Evolutionary conservation across 1,284 basidiomycete species (phyloP).

Genomic region (Fistulina hepatica): DNA sequence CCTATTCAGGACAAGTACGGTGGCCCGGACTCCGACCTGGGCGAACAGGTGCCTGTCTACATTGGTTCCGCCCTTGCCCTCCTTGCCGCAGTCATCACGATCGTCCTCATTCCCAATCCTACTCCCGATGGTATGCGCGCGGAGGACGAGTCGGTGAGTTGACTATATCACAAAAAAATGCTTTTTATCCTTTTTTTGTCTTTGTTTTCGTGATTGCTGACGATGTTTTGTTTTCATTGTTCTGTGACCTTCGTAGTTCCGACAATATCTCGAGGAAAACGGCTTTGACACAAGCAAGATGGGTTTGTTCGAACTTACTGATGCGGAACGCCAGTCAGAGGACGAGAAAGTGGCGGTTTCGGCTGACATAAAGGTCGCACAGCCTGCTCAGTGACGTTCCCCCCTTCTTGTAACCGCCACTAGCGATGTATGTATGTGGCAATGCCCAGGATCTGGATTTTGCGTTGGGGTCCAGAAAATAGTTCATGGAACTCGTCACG

Average conservation of each 20-base stretch:
- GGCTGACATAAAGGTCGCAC: too few species aligned
- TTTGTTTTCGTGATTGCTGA: not conserved
- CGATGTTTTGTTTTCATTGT: not conserved
- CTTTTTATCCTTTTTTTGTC: not conserved
- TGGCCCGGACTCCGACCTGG: conserved; percentile 25
- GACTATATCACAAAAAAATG: not conserved
- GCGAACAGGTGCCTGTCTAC: conserved; percentile 78
- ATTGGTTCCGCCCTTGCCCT: conserved; percentile 68
- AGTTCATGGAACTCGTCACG: too few species aligned
- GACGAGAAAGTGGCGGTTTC: too few species aligned
- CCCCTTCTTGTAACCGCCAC: too few species aligned
- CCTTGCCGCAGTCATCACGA: conserved; percentile 64
- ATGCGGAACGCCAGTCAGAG: too few species aligned
- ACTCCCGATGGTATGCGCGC: conserved; percentile 68
- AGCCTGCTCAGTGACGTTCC: too few species aligned
- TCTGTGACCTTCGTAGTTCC: too few species aligned
- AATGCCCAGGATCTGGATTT: too few species aligned
- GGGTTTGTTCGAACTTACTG: conserved; percentile 45
- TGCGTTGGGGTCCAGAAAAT: too few species aligned
- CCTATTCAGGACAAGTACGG: conserved; percentile 49
- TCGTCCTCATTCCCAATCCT: conserved; percentile 69
- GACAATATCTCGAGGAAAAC: conserved; percentile 62
- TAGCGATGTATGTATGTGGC: too few species aligned
- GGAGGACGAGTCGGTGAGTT: conserved; percentile 55
- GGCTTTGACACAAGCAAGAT: conserved; percentile 68